Evolutionary conservation across 1,139 yeast genomes (phyloP), one percentile per base, ranked within the genome.

Genomic region (Pichia sp.): DNA sequence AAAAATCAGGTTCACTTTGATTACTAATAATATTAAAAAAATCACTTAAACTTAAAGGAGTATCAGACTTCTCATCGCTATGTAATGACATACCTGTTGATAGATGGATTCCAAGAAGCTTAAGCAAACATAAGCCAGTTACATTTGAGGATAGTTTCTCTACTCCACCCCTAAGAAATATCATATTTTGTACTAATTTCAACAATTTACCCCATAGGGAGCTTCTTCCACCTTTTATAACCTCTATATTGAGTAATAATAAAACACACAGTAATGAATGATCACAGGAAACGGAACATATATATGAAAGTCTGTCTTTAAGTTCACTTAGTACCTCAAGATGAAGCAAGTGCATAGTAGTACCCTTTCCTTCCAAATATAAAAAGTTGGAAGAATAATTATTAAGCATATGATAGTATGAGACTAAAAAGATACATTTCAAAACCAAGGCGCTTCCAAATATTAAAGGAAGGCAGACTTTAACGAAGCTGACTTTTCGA

Each of bases 221-320:
- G 6, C 39, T 40, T 15, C 41, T 35, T 8, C 34, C 33, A 6
- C 52, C 51, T 9, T 41, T 44, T 14, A 45, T 13, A 3, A 37
- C 38, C 31, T 50, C 52, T 2, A 50, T 44, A 1, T 33, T 32
- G 16, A 50, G 36, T n/a, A 50, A 31, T 10, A 49, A 26, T n/a
- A 33, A 40, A 14, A 49, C 41, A 33, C 33, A 32, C 7, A 38
- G 20, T 16, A 38, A 11, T 16, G 41, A 32, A 28, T 41, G 43
- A 31, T 50, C 54, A 30, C 54, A 50, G n/a, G 50, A 46, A n/a
- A 48, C 48, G 6, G 54, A 50, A 5, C 46, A 27, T 11, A 41
- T 26, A 31, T 44, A 50, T 2, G 7, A 16, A 3, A 50, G 29
- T 26, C 54, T 29, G 18, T 36, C 31, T 13, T 36, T 38, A 22